Evolutionary conservation across 371 early-diverging fungal genomes (phyloP).

Genomic region (Saksenaea vasiformis): DNA sequence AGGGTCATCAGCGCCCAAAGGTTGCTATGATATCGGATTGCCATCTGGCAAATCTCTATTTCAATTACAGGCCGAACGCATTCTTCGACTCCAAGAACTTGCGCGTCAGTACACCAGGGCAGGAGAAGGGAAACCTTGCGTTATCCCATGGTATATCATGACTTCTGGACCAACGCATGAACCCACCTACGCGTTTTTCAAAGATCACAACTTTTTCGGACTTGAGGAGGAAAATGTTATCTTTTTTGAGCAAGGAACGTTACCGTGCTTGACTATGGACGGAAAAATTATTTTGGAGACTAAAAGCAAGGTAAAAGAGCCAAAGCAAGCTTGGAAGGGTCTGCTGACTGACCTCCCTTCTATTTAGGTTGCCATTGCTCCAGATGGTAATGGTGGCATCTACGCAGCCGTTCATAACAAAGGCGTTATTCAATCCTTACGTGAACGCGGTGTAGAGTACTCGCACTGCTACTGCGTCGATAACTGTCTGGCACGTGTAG

Average conservation of each 20-base stretch:
- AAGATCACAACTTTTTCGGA: slow-evolving; percentile 79
- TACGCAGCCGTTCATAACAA: slow-evolving; percentile 77
- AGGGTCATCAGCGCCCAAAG: slow-evolving; percentile 90
- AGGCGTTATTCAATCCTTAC: slow-evolving; percentile 78
- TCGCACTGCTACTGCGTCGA: slow-evolving; percentile 96
- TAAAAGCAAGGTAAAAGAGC: slow-evolving; percentile 74
- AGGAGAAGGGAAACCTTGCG: slow-evolving; percentile 34
- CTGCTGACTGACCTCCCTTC: slow-evolving; percentile 56
- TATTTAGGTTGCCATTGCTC: slow-evolving; percentile 64
- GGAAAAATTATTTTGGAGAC: slow-evolving; percentile 89
- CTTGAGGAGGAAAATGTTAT: slow-evolving; percentile 75
- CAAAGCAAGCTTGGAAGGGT: background rate
- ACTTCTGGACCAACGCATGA: slow-evolving; percentile 91
- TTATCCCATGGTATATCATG: slow-evolving; percentile 96
- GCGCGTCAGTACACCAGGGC: slow-evolving; percentile 53
- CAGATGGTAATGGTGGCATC: slow-evolving; percentile 86
- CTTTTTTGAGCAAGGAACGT: slow-evolving; percentile 88
- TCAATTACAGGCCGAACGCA: slow-evolving; percentile 92
- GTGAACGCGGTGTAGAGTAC: slow-evolving; percentile 76
- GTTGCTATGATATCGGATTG: slow-evolving; percentile 89
- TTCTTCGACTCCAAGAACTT: slow-evolving; percentile 78
- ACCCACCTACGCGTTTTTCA: slow-evolving; percentile 80
- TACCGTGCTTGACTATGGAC: slow-evolving; percentile 81
- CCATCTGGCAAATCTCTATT: slow-evolving; percentile 87
- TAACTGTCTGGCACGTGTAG: slow-evolving; percentile 93